Conservation (phyloP, 805 yeast genomes). For the Metschnikowia peoriensis region DNA sequence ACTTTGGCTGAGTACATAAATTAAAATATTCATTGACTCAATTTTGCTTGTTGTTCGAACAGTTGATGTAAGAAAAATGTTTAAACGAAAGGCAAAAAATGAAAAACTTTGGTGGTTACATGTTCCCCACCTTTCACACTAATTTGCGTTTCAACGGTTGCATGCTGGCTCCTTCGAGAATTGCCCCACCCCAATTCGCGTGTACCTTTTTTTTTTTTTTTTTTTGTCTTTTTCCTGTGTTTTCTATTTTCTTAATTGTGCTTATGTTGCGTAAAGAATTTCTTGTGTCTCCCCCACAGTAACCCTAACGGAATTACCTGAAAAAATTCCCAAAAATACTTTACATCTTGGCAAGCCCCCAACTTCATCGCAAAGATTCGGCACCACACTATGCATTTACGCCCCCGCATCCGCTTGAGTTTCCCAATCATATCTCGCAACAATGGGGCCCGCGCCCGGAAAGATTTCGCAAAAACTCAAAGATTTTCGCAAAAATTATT, state of each 20-base stretch:
- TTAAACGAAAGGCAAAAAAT: background rate
- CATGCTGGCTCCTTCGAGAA: background rate
- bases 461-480: conserved; percentile 5
- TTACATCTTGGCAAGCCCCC: background rate
- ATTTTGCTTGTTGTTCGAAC: background rate
- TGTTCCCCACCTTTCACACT: background rate
- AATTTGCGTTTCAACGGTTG: background rate
- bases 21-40: background rate
- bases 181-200: background rate
- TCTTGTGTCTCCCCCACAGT: background rate
- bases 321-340: background rate
- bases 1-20: too few species aligned
- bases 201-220: background rate
- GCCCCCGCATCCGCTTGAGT: background rate
- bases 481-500: background rate
- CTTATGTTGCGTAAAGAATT: too few species aligned
- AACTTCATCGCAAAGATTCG: background rate
- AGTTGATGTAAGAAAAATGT: background rate
- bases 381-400: background rate
- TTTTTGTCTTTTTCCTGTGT: too few species aligned
- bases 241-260: too few species aligned
- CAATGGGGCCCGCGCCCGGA: background rate
- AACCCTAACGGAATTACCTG: background rate
- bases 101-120: background rate
- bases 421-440: background rate